A percentile compares a stretch with the other conserved stretches of the same genome.
These are phyloP conservation scores for Coniferiporia weirii DNA, from an alignment of 1,284 basidiomycete species.

Conservation along the genomic window DNA sequence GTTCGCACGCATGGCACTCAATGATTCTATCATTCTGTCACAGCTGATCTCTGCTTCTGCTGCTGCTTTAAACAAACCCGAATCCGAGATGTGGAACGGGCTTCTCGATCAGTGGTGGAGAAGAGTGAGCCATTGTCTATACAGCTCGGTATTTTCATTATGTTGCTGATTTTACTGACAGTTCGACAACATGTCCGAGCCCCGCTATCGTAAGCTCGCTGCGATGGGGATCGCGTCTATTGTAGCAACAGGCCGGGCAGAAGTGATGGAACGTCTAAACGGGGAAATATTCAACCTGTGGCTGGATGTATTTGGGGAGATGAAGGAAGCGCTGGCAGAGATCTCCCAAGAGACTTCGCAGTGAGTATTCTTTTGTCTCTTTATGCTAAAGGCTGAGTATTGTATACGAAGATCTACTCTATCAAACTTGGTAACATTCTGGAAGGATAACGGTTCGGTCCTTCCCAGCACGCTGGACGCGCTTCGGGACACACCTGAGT, in stretches of 20 bases:
- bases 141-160: background rate
- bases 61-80: slow-evolving; percentile 39
- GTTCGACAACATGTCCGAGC: slow-evolving; percentile 85
- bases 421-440: slow-evolving; percentile 47
- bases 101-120: slow-evolving; percentile 78
- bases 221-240: slow-evolving; percentile 72
- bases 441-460: slow-evolving; percentile 48
- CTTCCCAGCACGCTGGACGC: slow-evolving; percentile 37
- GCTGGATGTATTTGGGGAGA: slow-evolving; percentile 85
- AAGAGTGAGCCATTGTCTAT: slow-evolving; percentile 41
- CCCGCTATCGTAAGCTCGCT: slow-evolving; percentile 64
- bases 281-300: slow-evolving; percentile 83
- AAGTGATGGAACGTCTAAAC: slow-evolving; percentile 65
- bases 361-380: slow-evolving; percentile 19
- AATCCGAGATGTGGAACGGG: slow-evolving; percentile 54
- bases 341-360: slow-evolving; percentile 34
- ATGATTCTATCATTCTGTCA: slow-evolving; percentile 57
- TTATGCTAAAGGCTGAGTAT: background rate
- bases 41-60: slow-evolving; percentile 62
- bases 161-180: slow-evolving; percentile 28
- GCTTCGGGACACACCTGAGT: slow-evolving; percentile 62
- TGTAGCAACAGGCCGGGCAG: slow-evolving; percentile 61
- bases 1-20: slow-evolving; percentile 62
- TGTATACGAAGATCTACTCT: slow-evolving; percentile 2
- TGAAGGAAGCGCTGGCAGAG: slow-evolving; percentile 60